A percentile compares a stretch with the other conserved stretches of the same genome.
Evolutionary conservation across 495 filamentous ascomycete genomes (phyloP).

Genomic region (Pseudomonodictys pantanalensis): DNA sequence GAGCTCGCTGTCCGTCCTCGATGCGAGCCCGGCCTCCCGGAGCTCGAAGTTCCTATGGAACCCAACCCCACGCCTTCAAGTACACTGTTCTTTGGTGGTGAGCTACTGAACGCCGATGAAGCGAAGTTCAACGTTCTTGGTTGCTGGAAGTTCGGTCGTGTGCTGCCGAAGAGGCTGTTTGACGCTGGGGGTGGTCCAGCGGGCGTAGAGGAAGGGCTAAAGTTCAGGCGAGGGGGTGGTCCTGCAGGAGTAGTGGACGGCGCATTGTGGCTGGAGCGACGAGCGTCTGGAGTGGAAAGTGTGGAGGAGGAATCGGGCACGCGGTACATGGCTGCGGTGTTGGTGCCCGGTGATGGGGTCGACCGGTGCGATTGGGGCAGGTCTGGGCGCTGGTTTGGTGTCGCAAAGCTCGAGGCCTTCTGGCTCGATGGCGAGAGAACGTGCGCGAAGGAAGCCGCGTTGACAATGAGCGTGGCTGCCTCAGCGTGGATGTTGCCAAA

Average conservation of each 20-base stretch:
- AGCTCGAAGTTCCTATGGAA: conserved; percentile 7
- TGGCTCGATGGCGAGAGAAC: too few species aligned
- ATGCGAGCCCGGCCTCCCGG: conserved; percentile 3
- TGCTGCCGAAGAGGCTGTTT: conserved; percentile 58
- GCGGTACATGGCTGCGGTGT: conserved; percentile 26
- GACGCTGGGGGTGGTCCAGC: conserved; percentile 61
- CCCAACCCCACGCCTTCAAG: conserved; percentile 27
- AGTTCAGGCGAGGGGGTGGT: conserved; percentile 59
- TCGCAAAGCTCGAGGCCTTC: too few species aligned
- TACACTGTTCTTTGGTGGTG: conserved; percentile 41
- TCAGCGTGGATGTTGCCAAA: too few species aligned
- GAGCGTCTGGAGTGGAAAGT: conserved; percentile 35
- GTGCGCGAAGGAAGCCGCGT: too few species aligned
- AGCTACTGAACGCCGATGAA: conserved; percentile 8
- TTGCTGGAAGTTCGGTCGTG: conserved; percentile 52
- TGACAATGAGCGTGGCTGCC: too few species aligned
- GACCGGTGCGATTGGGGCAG: too few species aligned
- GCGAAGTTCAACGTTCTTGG: conserved; percentile 1
- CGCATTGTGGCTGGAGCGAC: conserved; percentile 38
- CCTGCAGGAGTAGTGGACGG: conserved; percentile 77
- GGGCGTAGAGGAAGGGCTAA: conserved; percentile 69
- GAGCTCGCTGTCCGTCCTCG: conserved; percentile 7
- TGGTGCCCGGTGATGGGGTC: neutral
- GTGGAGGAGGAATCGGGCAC: conserved; percentile 28
- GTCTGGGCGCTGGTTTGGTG: too few species aligned